A percentile compares a stretch with the other conserved stretches of the same genome.
phyloP scores from a whole-genome alignment of 768 basidiomycete genomes.

The Mycena capillaripes region DNA sequence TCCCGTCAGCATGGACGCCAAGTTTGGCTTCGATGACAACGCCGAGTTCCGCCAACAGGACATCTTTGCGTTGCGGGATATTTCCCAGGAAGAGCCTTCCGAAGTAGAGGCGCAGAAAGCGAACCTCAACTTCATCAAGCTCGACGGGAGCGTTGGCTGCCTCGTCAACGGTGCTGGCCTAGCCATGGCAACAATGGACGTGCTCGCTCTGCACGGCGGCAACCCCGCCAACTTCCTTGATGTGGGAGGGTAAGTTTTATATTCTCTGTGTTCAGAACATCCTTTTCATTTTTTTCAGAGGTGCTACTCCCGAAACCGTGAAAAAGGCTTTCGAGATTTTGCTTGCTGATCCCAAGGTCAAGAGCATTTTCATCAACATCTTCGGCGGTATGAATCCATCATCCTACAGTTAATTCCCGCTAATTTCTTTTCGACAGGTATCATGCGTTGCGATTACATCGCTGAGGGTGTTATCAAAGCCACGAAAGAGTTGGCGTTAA shows the following conservation, averaged over 20 bases:
- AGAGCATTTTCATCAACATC: slow-evolving; percentile 99
- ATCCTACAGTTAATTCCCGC: slow-evolving; percentile 4
- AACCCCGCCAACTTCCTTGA: slow-evolving; percentile 99
- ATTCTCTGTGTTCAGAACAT: not conserved
- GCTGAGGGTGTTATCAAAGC: slow-evolving; percentile 99
- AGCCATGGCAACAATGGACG: slow-evolving; percentile 99
- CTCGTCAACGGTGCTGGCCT: slow-evolving; percentile 98
- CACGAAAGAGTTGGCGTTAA: slow-evolving; percentile 89
- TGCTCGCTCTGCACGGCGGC: slow-evolving; percentile 95
- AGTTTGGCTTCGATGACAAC: slow-evolving; percentile 99
- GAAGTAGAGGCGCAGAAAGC: slow-evolving; percentile 98
- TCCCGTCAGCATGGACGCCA: slow-evolving; percentile 94
- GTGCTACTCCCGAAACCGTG: slow-evolving; percentile 99
- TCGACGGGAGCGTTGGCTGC: slow-evolving; percentile 97
- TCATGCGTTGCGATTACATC: slow-evolving; percentile 99
- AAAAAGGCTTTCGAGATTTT: slow-evolving; percentile 99
- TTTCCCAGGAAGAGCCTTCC: slow-evolving; percentile 95
- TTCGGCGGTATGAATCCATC: slow-evolving; percentile 75
- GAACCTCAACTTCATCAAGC: slow-evolving; percentile 98
- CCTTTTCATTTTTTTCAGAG: slow-evolving; percentile 59
- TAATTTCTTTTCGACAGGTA: slow-evolving; percentile 60
- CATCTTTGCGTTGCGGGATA: slow-evolving; percentile 89
- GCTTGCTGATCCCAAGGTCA: slow-evolving; percentile 90
- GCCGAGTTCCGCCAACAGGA: slow-evolving; percentile 98
- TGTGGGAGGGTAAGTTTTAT: slow-evolving; percentile 84